Percentiles rank a stretch among this genome's conserved stretches.
Evolutionary conservation across 1,139 yeast genomes (phyloP).

Genomic region (Waltiozyma sp.): DNA sequence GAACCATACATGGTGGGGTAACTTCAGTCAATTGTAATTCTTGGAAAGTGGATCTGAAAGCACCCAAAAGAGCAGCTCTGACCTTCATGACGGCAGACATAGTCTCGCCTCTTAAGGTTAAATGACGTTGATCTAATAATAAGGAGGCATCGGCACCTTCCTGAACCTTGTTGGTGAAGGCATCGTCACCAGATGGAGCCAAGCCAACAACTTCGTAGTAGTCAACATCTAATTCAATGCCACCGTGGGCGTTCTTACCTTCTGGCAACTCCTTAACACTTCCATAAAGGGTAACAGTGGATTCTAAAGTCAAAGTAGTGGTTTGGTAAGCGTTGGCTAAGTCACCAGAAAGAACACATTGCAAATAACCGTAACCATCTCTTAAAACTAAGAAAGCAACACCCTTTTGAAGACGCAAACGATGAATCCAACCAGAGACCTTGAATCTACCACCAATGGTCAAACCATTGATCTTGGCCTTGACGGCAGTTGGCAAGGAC

Average conservation of each 20-base stretch:
- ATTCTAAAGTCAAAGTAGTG: constrained; percentile 74
- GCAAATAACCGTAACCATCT: constrained; percentile 90
- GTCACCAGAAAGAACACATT: constrained; percentile 82
- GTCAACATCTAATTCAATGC: constrained; percentile 87
- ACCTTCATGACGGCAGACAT: constrained; percentile 93
- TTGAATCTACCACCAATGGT: constrained; percentile 52
- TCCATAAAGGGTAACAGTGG: constrained; percentile 76
- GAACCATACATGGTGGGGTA: constrained; percentile 99
- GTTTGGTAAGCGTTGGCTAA: constrained; percentile 87
- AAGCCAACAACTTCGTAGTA: constrained; percentile 79
- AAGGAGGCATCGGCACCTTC: constrained; percentile 92
- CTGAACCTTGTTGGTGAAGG: constrained; percentile 88
- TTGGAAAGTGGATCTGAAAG: constrained; percentile 65
- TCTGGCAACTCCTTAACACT: constrained; percentile 76
- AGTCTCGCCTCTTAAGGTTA: constrained; percentile 91
- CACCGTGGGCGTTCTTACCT: constrained; percentile 96
- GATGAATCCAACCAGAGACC: constrained; percentile 93
- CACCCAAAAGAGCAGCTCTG: constrained; percentile 64
- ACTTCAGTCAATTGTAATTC: constrained; percentile 81
- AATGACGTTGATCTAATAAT: constrained; percentile 88
- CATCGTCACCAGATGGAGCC: constrained; percentile 94
- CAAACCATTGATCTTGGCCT: constrained; percentile 44
- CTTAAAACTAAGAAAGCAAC: constrained; percentile 83
- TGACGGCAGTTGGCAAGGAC: constrained; percentile 58
- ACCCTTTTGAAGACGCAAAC: constrained; percentile 88